A percentile compares a stretch with the other conserved stretches of the same genome.
phyloP scores from a whole-genome alignment of 345 rosid genomes.

The Lumnitzera littorea region DNA sequence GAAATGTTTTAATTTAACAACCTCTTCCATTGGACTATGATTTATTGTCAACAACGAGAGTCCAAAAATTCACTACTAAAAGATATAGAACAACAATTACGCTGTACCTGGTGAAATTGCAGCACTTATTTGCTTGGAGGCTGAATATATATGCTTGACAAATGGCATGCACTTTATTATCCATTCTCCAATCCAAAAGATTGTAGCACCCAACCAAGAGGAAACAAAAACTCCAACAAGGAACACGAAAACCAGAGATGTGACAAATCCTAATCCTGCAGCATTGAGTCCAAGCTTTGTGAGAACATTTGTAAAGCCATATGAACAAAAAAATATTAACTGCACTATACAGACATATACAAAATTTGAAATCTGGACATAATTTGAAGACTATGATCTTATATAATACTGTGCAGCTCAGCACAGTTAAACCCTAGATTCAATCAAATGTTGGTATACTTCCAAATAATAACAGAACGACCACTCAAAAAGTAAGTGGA shows the following conservation, averaged over 20 bases:
- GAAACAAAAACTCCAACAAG: constrained; percentile 61
- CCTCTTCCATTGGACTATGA: no score
- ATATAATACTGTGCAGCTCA: no score
- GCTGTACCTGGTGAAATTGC: constrained; percentile 63
- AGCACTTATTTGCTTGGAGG: constrained; percentile 71
- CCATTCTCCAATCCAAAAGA: constrained; percentile 71
- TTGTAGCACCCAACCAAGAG: constrained; percentile 57
- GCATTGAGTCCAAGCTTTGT: constrained; percentile 2
- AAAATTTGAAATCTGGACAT: not conserved
- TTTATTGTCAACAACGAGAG: no score
- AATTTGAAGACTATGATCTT: not conserved
- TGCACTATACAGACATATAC: not conserved
- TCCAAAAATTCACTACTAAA: no score
- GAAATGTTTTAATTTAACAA: no score
- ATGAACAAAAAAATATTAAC: not conserved
- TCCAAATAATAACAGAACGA: no score
- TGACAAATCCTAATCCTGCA: constrained; percentile 69
- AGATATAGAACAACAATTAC: not conserved
- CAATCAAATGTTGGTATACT: no score
- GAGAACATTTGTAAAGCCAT: not conserved
- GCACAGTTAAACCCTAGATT: no score
- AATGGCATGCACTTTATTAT: constrained; percentile 63
- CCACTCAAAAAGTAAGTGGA: no score
- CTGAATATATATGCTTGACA: constrained; percentile 58
- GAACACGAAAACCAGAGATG: constrained; percentile 56